phyloP scores from a whole-genome alignment of 2,329 filamentous ascomycete species.

The Zalaria sp. region DNA sequence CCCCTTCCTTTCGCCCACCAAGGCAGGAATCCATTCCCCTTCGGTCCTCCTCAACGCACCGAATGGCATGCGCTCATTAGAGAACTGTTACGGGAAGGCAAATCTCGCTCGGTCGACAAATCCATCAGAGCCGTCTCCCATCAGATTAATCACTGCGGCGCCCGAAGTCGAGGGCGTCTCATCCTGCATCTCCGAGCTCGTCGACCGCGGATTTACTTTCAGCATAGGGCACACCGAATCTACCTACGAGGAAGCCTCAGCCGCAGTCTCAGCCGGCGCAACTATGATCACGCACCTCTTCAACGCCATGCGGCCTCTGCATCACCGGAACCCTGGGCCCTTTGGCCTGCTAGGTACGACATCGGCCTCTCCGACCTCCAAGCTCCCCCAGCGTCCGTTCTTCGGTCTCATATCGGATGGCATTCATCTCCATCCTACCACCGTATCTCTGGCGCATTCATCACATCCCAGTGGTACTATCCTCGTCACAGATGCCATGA shows the following conservation, averaged over 20 bases:
- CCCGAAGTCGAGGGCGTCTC: conserved; percentile 58
- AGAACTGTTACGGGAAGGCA: conserved; percentile 54
- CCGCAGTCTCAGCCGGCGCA: conserved; percentile 58
- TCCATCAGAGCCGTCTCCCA: conserved; percentile 19
- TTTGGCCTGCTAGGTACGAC: conserved; percentile 62
- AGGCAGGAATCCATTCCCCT: conserved; percentile 74
- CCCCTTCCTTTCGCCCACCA: conserved; percentile 68
- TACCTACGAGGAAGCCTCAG: conserved; percentile 66
- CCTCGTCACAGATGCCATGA: conserved; percentile 87
- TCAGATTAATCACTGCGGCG: conserved; percentile 76
- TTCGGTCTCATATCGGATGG: conserved; percentile 87
- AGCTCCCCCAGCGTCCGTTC: conserved; percentile 44
- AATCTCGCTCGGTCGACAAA: conserved; percentile 42
- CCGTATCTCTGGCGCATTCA: conserved; percentile 78
- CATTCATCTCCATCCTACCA: conserved; percentile 77
- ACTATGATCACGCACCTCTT: conserved; percentile 89
- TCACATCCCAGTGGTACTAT: conserved; percentile 75
- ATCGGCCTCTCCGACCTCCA: conserved; percentile 25
- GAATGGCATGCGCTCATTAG: conserved; percentile 49
- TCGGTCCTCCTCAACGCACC: conserved; percentile 53
- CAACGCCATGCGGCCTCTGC: conserved; percentile 83
- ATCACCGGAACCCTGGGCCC: conserved; percentile 82
- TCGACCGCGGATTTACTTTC: conserved; percentile 53
- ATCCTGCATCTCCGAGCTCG: conserved; percentile 52
- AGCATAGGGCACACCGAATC: conserved; percentile 80